phyloP scores from a whole-genome alignment of 495 filamentous ascomycete species.

The Aspergillus asperescens region DNA sequence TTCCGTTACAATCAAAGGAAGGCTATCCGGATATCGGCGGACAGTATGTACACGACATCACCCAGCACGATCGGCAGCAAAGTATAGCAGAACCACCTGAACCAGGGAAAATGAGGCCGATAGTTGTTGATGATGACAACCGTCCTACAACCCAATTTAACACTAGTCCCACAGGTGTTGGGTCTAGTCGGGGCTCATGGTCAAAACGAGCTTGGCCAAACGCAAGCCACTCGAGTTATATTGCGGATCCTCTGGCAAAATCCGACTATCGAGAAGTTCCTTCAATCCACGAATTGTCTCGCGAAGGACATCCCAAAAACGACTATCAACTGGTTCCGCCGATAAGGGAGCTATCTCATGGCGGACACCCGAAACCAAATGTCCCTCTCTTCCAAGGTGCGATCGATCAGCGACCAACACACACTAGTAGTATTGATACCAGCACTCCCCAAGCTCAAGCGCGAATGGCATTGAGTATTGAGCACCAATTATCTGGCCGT shows the following conservation, averaged over 20 bases:
- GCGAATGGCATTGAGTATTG: constrained; percentile 43
- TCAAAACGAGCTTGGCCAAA: constrained; percentile 37
- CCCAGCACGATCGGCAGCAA: constrained; percentile 39
- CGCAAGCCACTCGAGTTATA: constrained; percentile 30
- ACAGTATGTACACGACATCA: constrained; percentile 48
- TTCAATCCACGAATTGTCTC: constrained; percentile 40
- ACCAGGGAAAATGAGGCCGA: constrained; percentile 37
- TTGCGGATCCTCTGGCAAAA: constrained; percentile 36
- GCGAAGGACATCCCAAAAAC: constrained; percentile 36
- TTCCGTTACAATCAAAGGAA: constrained; percentile 84
- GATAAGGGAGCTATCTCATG: constrained; percentile 40
- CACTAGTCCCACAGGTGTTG: constrained; percentile 35
- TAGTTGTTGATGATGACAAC: constrained; percentile 43
- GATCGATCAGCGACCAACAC: constrained; percentile 35
- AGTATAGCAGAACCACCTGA: constrained; percentile 34
- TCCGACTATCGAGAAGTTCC: constrained; percentile 41
- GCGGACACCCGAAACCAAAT: constrained; percentile 31
- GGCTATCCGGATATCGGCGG: constrained; percentile 51
- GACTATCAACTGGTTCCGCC: constrained; percentile 42
- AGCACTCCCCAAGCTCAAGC: constrained; percentile 44
- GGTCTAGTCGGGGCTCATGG: constrained; percentile 34
- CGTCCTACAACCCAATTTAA: constrained; percentile 33
- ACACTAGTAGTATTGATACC: constrained; percentile 31
- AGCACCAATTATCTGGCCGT: constrained; percentile 38
- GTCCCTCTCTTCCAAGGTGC: constrained; percentile 35